Percentiles rank a stretch among this genome's conserved stretches.
Evolutionary conservation across 495 filamentous ascomycete genomes (phyloP).

Genomic region (Geoglossum glabrum): DNA sequence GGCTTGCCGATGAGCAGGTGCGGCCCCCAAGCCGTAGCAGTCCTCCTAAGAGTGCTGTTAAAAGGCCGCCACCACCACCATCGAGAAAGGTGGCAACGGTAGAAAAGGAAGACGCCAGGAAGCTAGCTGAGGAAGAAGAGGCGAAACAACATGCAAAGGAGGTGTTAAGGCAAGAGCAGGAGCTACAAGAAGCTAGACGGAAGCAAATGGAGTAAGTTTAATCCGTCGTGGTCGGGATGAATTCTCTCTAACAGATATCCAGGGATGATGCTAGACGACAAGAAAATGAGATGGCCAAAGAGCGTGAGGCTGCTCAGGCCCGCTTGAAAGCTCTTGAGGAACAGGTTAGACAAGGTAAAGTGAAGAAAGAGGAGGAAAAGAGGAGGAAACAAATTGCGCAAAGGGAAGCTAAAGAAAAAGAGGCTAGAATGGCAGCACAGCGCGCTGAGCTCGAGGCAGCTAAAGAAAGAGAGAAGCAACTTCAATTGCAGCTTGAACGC

Average conservation of each 20-base stretch:
- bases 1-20: slow-evolving; percentile 65
- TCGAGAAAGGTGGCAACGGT: slow-evolving; percentile 52
- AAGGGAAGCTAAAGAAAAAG: slow-evolving; percentile 73
- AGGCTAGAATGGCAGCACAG: slow-evolving; percentile 63
- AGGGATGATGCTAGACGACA: slow-evolving; percentile 60
- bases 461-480: slow-evolving; percentile 66
- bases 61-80: slow-evolving; percentile 71
- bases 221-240: background rate
- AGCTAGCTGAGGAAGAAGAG: slow-evolving; percentile 33
- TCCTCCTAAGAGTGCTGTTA: slow-evolving; percentile 32
- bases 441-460: slow-evolving; percentile 85
- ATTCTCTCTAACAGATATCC: slow-evolving; percentile 4
- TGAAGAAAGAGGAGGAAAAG: slow-evolving; percentile 96
- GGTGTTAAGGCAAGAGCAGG: slow-evolving; percentile 49
- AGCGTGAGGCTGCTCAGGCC: slow-evolving; percentile 64
- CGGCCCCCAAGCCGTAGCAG: slow-evolving; percentile 31
- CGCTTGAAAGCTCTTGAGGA: slow-evolving; percentile 79
- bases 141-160: slow-evolving; percentile 36
- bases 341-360: slow-evolving; percentile 78
- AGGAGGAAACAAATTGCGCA: slow-evolving; percentile 71
- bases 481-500: slow-evolving; percentile 69
- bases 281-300: slow-evolving; percentile 57
- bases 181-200: slow-evolving; percentile 53
- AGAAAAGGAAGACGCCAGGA: slow-evolving; percentile 22
- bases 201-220: slow-evolving; percentile 65